These are phyloP conservation scores for Hyphopichia homilentoma DNA, from an alignment of 805 yeast species.

Conservation along the genomic window DNA sequence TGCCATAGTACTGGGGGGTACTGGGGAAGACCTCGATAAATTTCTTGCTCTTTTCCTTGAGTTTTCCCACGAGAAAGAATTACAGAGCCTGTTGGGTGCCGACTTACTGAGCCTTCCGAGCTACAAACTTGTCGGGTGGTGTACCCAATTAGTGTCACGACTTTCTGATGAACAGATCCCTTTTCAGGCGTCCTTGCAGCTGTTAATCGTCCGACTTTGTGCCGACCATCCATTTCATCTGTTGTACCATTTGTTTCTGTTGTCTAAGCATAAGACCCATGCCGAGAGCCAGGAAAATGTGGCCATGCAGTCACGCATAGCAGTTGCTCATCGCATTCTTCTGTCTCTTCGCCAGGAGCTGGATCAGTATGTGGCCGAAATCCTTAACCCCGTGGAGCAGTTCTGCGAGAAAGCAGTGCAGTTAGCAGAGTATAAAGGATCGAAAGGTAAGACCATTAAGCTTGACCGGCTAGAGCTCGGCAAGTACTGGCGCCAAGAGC, in stretches of 20 bases:
- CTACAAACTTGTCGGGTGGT: slow-evolving; percentile 71
- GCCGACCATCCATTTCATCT: slow-evolving; percentile 69
- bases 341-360: slow-evolving; percentile 24
- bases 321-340: slow-evolving; percentile 49
- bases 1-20: slow-evolving; percentile 43
- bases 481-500: slow-evolving; percentile 44
- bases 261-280: slow-evolving; percentile 43
- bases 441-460: slow-evolving; percentile 27
- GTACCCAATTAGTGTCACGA: slow-evolving; percentile 75
- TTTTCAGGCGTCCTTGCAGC: slow-evolving; percentile 56
- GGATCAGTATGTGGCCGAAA: slow-evolving; percentile 17
- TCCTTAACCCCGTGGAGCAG: slow-evolving; percentile 43
- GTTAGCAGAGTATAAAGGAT: slow-evolving; percentile 46
- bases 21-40: slow-evolving; percentile 61
- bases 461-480: slow-evolving; percentile 39
- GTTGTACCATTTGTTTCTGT: slow-evolving; percentile 57
- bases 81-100: slow-evolving; percentile 40
- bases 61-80: slow-evolving; percentile 40
- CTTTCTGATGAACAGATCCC: slow-evolving; percentile 43
- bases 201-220: slow-evolving; percentile 45
- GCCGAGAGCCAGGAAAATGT: slow-evolving; percentile 23
- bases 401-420: slow-evolving; percentile 50
- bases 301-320: slow-evolving; percentile 44
- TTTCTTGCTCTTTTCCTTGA: slow-evolving; percentile 85
- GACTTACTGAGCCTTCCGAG: slow-evolving; percentile 47